phyloP scores from a whole-genome alignment of 148 eudicot species.

The Amaranthus hypochondriacus region DNA sequence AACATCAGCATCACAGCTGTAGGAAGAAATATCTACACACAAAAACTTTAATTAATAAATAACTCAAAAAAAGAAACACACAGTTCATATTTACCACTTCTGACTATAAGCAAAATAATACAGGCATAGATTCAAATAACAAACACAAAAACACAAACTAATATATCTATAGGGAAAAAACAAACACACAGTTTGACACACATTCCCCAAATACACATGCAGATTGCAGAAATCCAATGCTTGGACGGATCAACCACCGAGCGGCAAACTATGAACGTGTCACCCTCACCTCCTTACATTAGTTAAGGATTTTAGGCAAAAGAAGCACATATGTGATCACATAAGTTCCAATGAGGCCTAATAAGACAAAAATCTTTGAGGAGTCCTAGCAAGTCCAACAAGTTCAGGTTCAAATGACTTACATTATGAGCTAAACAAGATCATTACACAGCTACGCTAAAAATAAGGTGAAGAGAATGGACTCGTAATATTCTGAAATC shows the following conservation, averaged over 20 bases:
- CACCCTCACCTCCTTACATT: too few species aligned
- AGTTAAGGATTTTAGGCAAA: too few species aligned
- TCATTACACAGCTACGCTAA: too few species aligned
- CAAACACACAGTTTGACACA: not conserved
- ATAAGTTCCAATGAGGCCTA: too few species aligned
- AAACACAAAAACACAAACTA: not conserved
- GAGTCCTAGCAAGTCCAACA: too few species aligned
- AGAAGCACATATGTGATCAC: too few species aligned
- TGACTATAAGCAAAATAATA: not conserved
- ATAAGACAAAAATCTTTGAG: too few species aligned
- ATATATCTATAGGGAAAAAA: not conserved
- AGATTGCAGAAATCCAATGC: not conserved
- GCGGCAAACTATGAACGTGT: too few species aligned
- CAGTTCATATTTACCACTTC: not conserved
- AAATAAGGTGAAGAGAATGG: too few species aligned
- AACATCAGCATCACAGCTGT: conserved; percentile 90
- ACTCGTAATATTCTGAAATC: too few species aligned
- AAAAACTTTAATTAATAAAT: conserved; percentile 6
- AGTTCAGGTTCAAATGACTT: too few species aligned
- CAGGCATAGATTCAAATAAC: not conserved
- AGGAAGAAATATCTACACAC: conserved; percentile 78
- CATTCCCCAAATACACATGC: not conserved
- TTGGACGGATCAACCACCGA: not conserved
- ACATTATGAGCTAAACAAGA: too few species aligned
- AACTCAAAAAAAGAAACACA: not conserved